These are phyloP conservation scores for Tricholoma terreum DNA, from an alignment of 768 basidiomycete species.

Conservation along the genomic window DNA sequence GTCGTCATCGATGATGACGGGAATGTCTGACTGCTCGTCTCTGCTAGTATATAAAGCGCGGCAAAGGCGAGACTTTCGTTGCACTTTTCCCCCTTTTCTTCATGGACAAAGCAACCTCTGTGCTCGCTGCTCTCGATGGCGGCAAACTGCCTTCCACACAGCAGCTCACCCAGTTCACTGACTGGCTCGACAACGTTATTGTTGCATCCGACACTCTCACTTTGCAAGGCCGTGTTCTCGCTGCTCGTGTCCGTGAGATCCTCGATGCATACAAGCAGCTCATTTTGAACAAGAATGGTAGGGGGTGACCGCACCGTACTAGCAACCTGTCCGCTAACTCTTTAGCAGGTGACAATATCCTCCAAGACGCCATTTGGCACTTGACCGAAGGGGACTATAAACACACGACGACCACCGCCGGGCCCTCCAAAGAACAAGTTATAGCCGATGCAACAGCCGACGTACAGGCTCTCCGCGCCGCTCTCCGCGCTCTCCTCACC, in stretches of 20 bases:
- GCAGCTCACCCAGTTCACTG: conserved; percentile 51
- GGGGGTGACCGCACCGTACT: background rate
- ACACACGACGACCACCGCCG: conserved; percentile 31
- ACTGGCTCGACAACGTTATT: conserved; percentile 50
- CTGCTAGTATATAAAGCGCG: background rate
- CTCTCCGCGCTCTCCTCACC: conserved; percentile 49
- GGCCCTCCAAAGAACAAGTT: conserved; percentile 32
- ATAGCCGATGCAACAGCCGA: conserved; percentile 38
- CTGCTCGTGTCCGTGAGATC: conserved; percentile 46
- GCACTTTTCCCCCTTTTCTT: background rate
- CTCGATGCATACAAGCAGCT: conserved; percentile 58
- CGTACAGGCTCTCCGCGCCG: conserved; percentile 42
- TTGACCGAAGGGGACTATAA: conserved; percentile 52
- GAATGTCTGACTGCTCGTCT: background rate
- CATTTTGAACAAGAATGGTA: conserved; percentile 56
- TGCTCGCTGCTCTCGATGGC: conserved; percentile 66
- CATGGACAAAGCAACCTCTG: conserved; percentile 64
- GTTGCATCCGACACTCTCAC: conserved; percentile 44
- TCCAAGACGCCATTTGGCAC: conserved; percentile 69
- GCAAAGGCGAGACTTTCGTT: background rate
- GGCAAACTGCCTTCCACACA: conserved; percentile 66
- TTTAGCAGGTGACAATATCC: conserved; percentile 52
- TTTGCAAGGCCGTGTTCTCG: conserved; percentile 51
- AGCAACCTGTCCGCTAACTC: conserved; percentile 1
- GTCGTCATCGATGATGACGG: background rate